Percentiles rank a stretch among this genome's conserved stretches.
Evolutionary conservation across 2,329 filamentous ascomycete genomes (phyloP).

Genomic region (Aspergillus sp.): DNA sequence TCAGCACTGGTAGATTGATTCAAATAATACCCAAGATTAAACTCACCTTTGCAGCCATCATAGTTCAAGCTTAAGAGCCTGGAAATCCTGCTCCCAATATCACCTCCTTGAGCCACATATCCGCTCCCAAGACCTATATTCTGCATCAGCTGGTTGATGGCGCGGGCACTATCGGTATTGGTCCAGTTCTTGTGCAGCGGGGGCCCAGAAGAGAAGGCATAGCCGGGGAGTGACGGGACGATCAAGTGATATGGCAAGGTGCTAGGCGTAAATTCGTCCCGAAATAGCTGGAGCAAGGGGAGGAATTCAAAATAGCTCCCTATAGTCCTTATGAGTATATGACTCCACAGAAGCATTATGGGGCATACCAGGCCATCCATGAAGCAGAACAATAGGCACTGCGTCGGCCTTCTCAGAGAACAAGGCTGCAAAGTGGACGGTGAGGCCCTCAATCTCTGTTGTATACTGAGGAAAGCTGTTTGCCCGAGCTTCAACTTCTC

Average conservation of each 20-base stretch:
- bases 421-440: conserved; percentile 55
- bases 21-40: background rate
- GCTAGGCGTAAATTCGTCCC: conserved; percentile 31
- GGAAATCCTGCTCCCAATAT: conserved; percentile 36
- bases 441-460: conserved; percentile 46
- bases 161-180: conserved; percentile 31
- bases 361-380: conserved; percentile 42
- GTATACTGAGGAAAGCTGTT: conserved; percentile 59
- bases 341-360: background rate
- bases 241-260: conserved; percentile 38
- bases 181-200: conserved; percentile 34
- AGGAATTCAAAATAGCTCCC: conserved; percentile 42
- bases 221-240: conserved; percentile 39
- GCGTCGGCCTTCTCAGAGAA: conserved; percentile 54
- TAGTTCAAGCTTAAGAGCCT: conserved; percentile 32
- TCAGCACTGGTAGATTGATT: background rate
- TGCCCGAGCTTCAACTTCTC: conserved; percentile 47
- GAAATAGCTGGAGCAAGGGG: conserved; percentile 33
- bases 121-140: conserved; percentile 34
- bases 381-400: conserved; percentile 52
- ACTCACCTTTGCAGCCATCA: conserved; percentile 37
- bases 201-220: conserved; percentile 37
- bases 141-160: conserved; percentile 37
- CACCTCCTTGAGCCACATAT: conserved; percentile 41
- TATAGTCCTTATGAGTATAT: conserved; percentile 6